phyloP scores from a whole-genome alignment of 2,329 filamentous ascomycete species.

The Colletotrichum tabaci region DNA sequence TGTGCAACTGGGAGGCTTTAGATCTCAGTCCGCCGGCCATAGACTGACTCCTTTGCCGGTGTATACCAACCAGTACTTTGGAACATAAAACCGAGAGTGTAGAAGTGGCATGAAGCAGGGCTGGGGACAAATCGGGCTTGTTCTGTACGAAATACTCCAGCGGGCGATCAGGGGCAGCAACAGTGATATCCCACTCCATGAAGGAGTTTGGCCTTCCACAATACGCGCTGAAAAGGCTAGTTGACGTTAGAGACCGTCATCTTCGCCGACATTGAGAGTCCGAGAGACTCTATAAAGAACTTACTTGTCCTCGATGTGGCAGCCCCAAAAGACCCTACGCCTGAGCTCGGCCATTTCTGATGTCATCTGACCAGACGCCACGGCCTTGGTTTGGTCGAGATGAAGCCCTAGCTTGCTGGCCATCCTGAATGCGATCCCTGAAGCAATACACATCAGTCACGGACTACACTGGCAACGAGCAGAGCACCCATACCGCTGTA shows the following conservation, averaged over 20 bases:
- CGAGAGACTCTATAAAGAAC: not conserved
- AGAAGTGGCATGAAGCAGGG: not conserved
- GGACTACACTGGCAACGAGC: not conserved
- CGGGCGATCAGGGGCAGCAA: not conserved
- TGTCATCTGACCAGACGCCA: slow-evolving; percentile 18
- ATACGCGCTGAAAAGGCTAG: slow-evolving; percentile 22
- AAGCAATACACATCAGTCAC: not conserved
- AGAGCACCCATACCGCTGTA: slow-evolving; percentile 27
- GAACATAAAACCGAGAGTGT: slow-evolving; percentile 18
- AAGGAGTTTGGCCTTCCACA: slow-evolving; percentile 25
- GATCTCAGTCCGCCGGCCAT: not conserved
- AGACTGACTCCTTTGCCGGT: not conserved
- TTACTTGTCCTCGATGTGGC: slow-evolving; percentile 27
- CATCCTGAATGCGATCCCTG: slow-evolving; percentile 32
- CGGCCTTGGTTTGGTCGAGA: slow-evolving; percentile 25
- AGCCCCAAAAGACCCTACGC: slow-evolving; percentile 35
- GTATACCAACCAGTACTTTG: not conserved
- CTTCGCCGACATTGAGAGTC: not conserved
- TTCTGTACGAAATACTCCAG: not conserved
- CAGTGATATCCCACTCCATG: slow-evolving; percentile 21
- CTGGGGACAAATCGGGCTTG: not conserved
- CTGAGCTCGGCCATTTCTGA: slow-evolving; percentile 9
- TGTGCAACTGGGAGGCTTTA: slow-evolving; percentile 1
- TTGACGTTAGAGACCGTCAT: not conserved
- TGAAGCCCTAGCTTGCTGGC: slow-evolving; percentile 22